phyloP scores from a whole-genome alignment of 192 early-diverging fungal species.

The Coemansia sp. region DNA sequence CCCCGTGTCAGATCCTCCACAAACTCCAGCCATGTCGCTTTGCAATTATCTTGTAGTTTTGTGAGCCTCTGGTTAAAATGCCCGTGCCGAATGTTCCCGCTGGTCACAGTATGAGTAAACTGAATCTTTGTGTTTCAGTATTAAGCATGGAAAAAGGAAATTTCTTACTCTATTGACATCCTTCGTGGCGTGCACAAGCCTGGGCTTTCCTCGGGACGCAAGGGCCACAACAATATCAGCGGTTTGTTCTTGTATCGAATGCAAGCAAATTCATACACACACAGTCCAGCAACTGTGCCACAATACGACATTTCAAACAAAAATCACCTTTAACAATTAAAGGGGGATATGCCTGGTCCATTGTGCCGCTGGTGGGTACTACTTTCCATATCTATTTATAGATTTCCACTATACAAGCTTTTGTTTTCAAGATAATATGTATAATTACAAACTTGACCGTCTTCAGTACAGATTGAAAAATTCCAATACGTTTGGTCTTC shows the following conservation, averaged over 20 bases:
- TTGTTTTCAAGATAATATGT: no score
- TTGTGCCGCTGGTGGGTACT: background rate
- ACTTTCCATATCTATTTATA: background rate
- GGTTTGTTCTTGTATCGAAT: background rate
- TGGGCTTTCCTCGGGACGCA: background rate
- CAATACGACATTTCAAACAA: background rate
- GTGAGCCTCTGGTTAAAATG: background rate
- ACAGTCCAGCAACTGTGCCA: slow-evolving; percentile 5
- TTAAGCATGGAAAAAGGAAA: background rate
- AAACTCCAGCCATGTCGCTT: background rate
- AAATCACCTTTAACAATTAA: background rate
- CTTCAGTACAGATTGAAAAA: no score
- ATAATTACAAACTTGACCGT: no score
- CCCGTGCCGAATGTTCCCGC: background rate
- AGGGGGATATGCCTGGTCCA: background rate
- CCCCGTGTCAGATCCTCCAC: slow-evolving; percentile 9
- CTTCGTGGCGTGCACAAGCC: slow-evolving; percentile 3
- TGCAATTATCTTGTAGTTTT: background rate
- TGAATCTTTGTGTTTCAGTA: background rate
- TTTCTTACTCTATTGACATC: slow-evolving; percentile 5
- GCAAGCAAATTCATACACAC: background rate
- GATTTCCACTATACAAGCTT: background rate
- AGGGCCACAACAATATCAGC: background rate
- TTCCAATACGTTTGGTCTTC: background rate
- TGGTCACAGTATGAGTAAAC: background rate